A percentile compares a stretch with the other conserved stretches of the same genome.
phyloP scores from a whole-genome alignment of 1,284 basidiomycete genomes.

The Trichosporon ovoides region DNA sequence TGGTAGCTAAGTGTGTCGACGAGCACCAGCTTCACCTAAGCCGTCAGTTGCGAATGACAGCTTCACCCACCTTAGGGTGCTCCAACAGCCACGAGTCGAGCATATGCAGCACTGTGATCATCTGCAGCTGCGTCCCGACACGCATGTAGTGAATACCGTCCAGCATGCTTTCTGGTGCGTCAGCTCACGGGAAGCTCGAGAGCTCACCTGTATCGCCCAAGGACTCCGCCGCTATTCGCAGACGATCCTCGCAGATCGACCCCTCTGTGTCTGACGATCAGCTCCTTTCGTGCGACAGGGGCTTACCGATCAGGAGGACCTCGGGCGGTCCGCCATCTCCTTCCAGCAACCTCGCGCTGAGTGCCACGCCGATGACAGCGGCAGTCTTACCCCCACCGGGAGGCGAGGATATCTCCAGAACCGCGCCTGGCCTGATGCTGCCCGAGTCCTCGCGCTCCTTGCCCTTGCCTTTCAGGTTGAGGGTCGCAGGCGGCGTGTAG shows the following conservation, averaged over 20 bases:
- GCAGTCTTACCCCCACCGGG: constrained; percentile 46
- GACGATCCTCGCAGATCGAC: constrained; percentile 29
- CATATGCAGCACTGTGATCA: constrained; percentile 42
- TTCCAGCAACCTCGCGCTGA: constrained; percentile 30
- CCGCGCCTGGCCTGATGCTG: constrained; percentile 36
- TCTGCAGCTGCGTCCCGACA: constrained; percentile 42
- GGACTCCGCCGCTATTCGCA: constrained; percentile 24
- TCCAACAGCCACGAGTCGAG: constrained; percentile 42
- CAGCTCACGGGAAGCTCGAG: neutral
- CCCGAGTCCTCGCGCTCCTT: constrained; percentile 15
- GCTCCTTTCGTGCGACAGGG: neutral
- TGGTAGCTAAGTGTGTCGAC: constrained; percentile 48
- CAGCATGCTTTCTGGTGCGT: constrained; percentile 15
- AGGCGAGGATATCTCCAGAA: constrained; percentile 43
- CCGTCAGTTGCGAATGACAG: neutral
- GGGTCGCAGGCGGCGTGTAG: neutral
- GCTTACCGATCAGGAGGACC: constrained; percentile 44
- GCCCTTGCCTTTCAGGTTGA: constrained; percentile 21
- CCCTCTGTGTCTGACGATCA: constrained; percentile 44
- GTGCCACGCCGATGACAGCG: constrained; percentile 28
- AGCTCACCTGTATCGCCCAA: neutral
- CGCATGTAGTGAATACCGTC: constrained; percentile 43
- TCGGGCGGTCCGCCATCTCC: constrained; percentile 24
- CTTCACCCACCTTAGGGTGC: constrained; percentile 35
- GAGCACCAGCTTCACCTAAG: constrained; percentile 42